These are phyloP conservation scores for Colletotrichum lini DNA, from an alignment of 2,329 filamentous ascomycete genomes.

Conservation along the genomic window DNA sequence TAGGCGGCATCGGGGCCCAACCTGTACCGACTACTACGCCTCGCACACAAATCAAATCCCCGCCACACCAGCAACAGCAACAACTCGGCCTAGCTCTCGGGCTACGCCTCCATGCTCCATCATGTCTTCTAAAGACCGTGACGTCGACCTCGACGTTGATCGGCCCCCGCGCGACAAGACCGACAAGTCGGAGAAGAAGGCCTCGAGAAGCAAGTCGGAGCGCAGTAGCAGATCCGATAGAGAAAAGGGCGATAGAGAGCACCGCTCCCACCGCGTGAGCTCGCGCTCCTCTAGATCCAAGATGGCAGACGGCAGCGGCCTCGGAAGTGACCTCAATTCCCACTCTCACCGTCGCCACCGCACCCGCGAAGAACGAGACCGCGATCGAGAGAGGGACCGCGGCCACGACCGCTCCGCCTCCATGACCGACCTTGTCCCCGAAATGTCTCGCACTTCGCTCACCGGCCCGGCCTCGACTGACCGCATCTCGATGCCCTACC, in stretches of 20 bases:
- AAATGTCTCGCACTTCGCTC: conserved; percentile 56
- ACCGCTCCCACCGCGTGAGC: conserved; percentile 44
- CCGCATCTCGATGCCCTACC: conserved; percentile 77
- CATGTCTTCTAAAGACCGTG: conserved; percentile 60
- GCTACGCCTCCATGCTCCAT: conserved; percentile 43
- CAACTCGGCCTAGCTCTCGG: conserved; percentile 26
- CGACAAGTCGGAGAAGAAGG: conserved; percentile 38
- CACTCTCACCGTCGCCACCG: conserved; percentile 41
- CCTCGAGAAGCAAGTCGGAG: conserved; percentile 35
- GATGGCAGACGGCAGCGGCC: conserved; percentile 41
- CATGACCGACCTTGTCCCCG: conserved; percentile 66
- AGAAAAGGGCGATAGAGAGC: conserved; percentile 45
- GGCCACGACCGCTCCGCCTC: conserved; percentile 52
- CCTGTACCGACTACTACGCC: neutral
- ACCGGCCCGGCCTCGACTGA: conserved; percentile 54
- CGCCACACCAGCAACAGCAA: neutral
- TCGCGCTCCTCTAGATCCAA: conserved; percentile 42
- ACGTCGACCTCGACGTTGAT: conserved; percentile 54
- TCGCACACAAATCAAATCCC: neutral
- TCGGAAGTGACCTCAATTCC: conserved; percentile 29
- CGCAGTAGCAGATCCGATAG: conserved; percentile 43
- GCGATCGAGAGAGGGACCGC: conserved; percentile 50
- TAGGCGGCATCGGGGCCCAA: neutral
- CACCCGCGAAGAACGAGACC: conserved; percentile 43
- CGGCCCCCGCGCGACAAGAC: conserved; percentile 54